phyloP scores from a whole-genome alignment of 83 land plant genomes.

The Isoetes engelmannii region DNA sequence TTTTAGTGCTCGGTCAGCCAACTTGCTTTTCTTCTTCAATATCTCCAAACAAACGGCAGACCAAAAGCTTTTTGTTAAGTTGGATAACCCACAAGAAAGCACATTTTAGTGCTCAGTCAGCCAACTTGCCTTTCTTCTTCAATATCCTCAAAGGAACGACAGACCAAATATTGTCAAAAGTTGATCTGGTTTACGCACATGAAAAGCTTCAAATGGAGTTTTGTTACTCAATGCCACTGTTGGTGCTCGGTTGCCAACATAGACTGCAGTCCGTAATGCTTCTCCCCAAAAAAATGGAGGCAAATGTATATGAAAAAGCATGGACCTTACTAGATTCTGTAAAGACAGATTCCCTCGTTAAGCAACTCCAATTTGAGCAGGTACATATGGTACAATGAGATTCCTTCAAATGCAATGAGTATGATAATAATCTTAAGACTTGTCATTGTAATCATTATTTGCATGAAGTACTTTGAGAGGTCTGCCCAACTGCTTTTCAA shows the following conservation, averaged over 20 bases:
- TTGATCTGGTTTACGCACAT: too few relatives aligned
- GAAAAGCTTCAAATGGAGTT: too few relatives aligned
- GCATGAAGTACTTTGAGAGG: conserved; percentile 19
- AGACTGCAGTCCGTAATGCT: conserved; percentile 4
- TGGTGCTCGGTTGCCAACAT: conserved; percentile 22
- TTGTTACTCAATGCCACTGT: neutral
- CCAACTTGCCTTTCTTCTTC: too few relatives aligned
- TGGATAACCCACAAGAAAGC: too few relatives aligned
- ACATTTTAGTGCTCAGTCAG: too few relatives aligned
- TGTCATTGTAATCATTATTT: conserved; percentile 17
- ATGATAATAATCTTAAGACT: conserved; percentile 26
- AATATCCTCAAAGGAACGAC: too few relatives aligned
- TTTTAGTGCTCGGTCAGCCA: too few relatives aligned
- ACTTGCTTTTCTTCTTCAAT: too few relatives aligned
- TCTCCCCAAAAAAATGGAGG: conserved; percentile 32
- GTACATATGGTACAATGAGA: conserved; percentile 20
- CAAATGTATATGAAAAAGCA: conserved; percentile 8
- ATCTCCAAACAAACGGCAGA: too few relatives aligned
- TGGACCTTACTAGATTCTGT: neutral
- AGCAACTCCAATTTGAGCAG: conserved; percentile 18
- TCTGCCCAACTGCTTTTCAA: conserved; percentile 15
- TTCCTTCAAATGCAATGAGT: conserved; percentile 17
- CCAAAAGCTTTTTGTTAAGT: too few relatives aligned
- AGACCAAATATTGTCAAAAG: too few relatives aligned
- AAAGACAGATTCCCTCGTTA: conserved; percentile 20